A percentile compares a stretch with the other conserved stretches of the same genome.
phyloP scores from a whole-genome alignment of 371 early-diverging fungal genomes.

The Encephalitozoon hellem region DNA sequence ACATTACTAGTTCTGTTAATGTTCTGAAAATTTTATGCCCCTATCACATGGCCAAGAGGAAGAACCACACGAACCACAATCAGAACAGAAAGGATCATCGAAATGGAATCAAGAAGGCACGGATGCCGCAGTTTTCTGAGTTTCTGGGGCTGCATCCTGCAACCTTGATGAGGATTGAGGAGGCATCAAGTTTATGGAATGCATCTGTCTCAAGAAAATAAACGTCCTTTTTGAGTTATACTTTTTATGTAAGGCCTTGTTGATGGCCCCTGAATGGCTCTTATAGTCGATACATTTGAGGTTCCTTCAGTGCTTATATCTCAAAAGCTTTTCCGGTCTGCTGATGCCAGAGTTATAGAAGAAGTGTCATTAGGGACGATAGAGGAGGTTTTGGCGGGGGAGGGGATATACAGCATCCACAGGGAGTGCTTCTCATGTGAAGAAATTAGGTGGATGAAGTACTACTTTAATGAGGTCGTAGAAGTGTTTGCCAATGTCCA shows the following conservation, averaged over 20 bases:
- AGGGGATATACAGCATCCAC: background rate
- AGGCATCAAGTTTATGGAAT: constrained; percentile 1
- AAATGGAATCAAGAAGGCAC: constrained; percentile 60
- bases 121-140: background rate
- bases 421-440: constrained; percentile 64
- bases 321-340: background rate
- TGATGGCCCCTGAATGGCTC: constrained; percentile 2
- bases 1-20: background rate
- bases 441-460: constrained; percentile 59
- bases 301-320: constrained; percentile 8
- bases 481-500: constrained; percentile 13
- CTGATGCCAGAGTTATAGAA: background rate
- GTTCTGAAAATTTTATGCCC: constrained; percentile 47
- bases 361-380: background rate
- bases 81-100: constrained; percentile 66
- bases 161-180: constrained; percentile 63
- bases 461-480: constrained; percentile 32
- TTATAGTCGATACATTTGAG: constrained; percentile 16
- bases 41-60: constrained; percentile 74
- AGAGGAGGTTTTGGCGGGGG: background rate
- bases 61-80: constrained; percentile 99
- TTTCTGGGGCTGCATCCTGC: constrained; percentile 61
- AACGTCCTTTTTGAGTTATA: background rate
- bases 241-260: background rate
- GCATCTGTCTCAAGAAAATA: background rate